Base-by-base conservation (phyloP, 345 rosid genomes). In the Syzygium grande region DNA sequence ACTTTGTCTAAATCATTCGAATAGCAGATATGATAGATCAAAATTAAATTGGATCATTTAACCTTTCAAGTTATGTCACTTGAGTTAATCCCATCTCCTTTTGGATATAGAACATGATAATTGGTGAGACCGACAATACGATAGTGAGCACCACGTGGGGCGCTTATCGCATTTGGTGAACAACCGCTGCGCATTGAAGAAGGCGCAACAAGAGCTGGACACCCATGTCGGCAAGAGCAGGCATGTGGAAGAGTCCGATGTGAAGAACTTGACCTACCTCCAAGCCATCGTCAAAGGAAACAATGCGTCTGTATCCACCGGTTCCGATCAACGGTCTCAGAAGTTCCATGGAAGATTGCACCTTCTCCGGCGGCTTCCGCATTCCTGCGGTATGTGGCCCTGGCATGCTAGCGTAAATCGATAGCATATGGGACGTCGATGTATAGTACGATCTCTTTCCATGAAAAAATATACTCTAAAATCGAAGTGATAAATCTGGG, bases 161-260 rank as follows among this genome's bases (percentile, higher is more conserved):
- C 89, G 29, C 41, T 92, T 92, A 22, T 90, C 92, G 7, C 59
- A 90, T 21, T 73, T 93, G 7, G 87, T 90, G 22, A 90, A 91
- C 87, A 85, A 91, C 87, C 89, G 73, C 19, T 43, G 86, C 2
- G 68, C 58, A 41, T 80, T 92, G 13, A 77, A 80, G 51, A 92
- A 87, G 80, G 89, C 79, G 54, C 90, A 88, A 61, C 85, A 87
- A 17, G 93, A 92, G 79, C 87, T 92, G 12, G 90, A 92, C 29
- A 34, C 14, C 7, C 86, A 83, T 73, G 86, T 92, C 4, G 92
- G 92, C 16, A 88, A 46, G 68, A 68, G 78, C 25, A 87, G 92
- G 46, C 84, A 21, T 1, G 91, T 87, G 41, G 87, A 90, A 3
- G 93, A 91, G 79, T 83, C 88, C 19, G 93, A 92, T 23, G 51